These are phyloP conservation scores for Oryza nivara DNA, from an alignment of 176 grass and related monocot species.

Conservation along the genomic window DNA sequence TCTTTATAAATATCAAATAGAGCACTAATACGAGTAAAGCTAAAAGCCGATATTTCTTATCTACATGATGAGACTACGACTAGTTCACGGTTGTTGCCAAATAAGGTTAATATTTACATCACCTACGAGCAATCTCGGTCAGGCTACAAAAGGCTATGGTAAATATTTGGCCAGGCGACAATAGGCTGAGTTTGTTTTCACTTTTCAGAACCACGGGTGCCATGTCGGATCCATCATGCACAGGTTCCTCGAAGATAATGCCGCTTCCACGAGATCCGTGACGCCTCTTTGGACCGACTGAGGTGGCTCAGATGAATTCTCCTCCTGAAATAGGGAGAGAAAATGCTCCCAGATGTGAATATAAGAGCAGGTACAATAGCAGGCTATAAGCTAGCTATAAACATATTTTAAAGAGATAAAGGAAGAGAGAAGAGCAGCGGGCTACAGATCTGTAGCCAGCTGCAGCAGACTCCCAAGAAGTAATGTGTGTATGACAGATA, in stretches of 20 bases:
- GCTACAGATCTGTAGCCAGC: no score
- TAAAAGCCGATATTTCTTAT: neutral
- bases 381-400: no score
- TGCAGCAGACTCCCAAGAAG: no score
- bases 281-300: conserved; percentile 95
- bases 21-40: neutral
- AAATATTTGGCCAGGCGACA: conserved; percentile 20
- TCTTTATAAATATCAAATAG: neutral
- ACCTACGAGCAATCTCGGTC: neutral
- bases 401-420: no score
- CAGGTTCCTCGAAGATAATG: conserved; percentile 78
- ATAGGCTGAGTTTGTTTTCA: conserved; percentile 31
- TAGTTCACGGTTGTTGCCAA: neutral
- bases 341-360: neutral
- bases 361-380: neutral
- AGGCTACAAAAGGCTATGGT: neutral
- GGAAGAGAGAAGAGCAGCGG: no score
- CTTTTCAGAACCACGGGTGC: conserved; percentile 93
- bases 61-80: conserved; percentile 6
- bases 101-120: conserved; percentile 49
- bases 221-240: conserved; percentile 99
- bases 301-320: conserved; percentile 73
- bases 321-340: conserved; percentile 59
- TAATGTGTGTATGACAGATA: no score
- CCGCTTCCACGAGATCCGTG: conserved; percentile 80